Evolutionary conservation across 352 stramenopile genomes (phyloP).

Genomic region (Ophiocytium majus): DNA sequence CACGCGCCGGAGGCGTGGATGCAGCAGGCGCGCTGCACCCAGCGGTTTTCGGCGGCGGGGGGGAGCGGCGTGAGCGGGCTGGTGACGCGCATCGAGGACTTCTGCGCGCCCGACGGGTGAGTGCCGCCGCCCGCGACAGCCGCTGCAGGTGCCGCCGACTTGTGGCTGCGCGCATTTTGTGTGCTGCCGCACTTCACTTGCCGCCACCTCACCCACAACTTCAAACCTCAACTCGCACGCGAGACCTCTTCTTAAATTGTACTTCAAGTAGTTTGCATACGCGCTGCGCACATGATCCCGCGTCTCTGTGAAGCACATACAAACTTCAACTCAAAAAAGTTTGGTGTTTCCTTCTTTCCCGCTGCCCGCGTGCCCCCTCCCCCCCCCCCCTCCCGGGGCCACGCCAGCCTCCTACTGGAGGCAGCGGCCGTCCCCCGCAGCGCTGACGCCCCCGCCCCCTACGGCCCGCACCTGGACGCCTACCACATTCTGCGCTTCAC

Average conservation of each 20-base stretch:
- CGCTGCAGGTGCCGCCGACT: background rate
- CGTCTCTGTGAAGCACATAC: too few species aligned
- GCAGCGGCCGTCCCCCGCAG: background rate
- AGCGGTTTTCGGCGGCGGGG: constrained; percentile 26
- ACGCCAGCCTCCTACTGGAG: background rate
- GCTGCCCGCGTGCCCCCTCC: background rate
- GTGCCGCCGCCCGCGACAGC: background rate
- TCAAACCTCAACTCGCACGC: too few species aligned
- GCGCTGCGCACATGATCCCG: too few species aligned
- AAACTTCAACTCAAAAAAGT: too few species aligned
- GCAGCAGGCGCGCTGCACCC: constrained; percentile 25
- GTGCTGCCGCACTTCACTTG: background rate
- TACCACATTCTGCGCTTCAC: constrained; percentile 48
- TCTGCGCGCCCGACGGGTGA: constrained; percentile 32
- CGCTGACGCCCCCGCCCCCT: background rate
- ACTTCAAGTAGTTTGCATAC: too few species aligned
- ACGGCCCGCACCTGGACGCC: constrained; percentile 27
- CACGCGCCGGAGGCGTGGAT: constrained; percentile 26
- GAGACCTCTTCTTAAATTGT: too few species aligned
- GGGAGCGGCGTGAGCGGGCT: constrained; percentile 27
- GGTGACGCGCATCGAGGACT: constrained; percentile 30
- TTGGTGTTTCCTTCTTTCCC: background rate
- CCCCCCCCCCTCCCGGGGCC: background rate
- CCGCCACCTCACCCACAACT: too few species aligned
- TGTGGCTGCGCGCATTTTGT: background rate